Percentiles rank a stretch among this genome's conserved stretches.
These are phyloP conservation scores for Prunus davidiana DNA, from an alignment of 306 rosid genomes.

Conservation along the genomic window DNA sequence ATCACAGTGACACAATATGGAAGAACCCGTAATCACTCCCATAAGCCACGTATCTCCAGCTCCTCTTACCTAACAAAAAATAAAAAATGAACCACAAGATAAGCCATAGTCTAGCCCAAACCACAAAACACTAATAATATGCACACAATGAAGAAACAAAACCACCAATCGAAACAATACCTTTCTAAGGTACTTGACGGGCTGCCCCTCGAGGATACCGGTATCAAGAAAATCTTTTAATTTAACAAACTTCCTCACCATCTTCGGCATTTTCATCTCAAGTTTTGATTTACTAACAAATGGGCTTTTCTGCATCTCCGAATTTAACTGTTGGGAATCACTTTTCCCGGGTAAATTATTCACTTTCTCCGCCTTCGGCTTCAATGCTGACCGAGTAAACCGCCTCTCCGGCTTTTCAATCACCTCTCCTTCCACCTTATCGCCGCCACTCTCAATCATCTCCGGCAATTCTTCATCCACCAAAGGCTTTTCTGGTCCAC, in stretches of 20 bases:
- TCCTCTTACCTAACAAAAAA: constrained; percentile 43
- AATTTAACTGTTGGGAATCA: neutral
- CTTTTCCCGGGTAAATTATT: constrained; percentile 1
- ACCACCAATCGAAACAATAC: constrained; percentile 29
- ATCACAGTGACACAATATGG: constrained; percentile 60
- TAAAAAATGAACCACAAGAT: neutral
- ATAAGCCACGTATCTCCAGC: constrained; percentile 52
- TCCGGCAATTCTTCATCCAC: neutral
- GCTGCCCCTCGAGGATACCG: constrained; percentile 80
- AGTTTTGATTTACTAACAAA: constrained; percentile 11
- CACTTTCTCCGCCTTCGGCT: constrained; percentile 29
- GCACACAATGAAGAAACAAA: neutral
- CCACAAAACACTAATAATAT: constrained; percentile 7
- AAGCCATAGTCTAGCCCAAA: neutral
- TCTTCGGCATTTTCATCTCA: constrained; percentile 19
- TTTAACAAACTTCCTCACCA: constrained; percentile 60
- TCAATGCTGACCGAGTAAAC: constrained; percentile 68
- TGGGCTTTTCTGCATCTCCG: neutral
- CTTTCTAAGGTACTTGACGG: constrained; percentile 67
- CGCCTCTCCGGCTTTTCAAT: constrained; percentile 39
- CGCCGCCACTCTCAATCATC: constrained; percentile 5
- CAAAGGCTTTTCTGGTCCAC: neutral
- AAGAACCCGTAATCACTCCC: constrained; percentile 62
- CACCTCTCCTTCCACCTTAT: neutral
- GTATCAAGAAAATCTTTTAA: constrained; percentile 74